These are phyloP conservation scores for Cordyceps javanica DNA, from an alignment of 2,329 filamentous ascomycete genomes.

Conservation along the genomic window DNA sequence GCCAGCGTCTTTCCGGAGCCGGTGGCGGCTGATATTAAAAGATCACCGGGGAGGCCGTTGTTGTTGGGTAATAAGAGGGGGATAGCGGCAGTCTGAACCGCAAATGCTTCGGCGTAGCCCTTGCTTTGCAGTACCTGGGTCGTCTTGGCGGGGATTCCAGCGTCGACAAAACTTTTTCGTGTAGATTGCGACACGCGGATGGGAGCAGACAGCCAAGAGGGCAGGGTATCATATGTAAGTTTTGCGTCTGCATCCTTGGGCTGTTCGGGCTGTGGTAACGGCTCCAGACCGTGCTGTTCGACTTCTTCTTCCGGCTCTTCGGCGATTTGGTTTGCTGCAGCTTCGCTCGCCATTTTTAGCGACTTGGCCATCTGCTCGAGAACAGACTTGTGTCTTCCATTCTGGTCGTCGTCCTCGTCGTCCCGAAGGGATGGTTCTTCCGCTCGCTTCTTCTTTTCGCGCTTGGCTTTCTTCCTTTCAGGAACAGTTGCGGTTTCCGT, in stretches of 20 bases:
- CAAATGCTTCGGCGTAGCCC: constrained; percentile 37
- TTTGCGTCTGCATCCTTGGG: constrained; percentile 49
- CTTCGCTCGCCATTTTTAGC: constrained; percentile 40
- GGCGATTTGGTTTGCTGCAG: constrained; percentile 27
- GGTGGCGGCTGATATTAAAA: constrained; percentile 87
- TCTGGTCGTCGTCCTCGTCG: constrained; percentile 22
- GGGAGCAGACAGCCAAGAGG: constrained; percentile 73
- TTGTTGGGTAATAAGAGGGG: constrained; percentile 68
- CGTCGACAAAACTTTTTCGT: constrained; percentile 52
- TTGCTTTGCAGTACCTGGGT: constrained; percentile 59
- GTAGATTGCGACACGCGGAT: constrained; percentile 59
- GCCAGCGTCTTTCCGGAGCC: constrained; percentile 94
- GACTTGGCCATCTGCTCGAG: constrained; percentile 52
- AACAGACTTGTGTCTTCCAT: constrained; percentile 41
- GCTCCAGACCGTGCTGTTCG: constrained; percentile 66
- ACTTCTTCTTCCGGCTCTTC: constrained; percentile 26
- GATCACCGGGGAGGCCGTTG: constrained; percentile 60
- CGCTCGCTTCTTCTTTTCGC: constrained; percentile 28
- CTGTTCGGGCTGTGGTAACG: constrained; percentile 71
- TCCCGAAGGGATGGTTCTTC: constrained; percentile 19
- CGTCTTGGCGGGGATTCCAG: constrained; percentile 57
- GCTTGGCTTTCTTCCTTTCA: constrained; percentile 18
- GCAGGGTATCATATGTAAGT: constrained; percentile 71
- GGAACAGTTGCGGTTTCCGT: neutral
- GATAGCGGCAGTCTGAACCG: constrained; percentile 49